Evolutionary conservation across 495 filamentous ascomycete species (phyloP).

Genomic region (Bacidia rubella): DNA sequence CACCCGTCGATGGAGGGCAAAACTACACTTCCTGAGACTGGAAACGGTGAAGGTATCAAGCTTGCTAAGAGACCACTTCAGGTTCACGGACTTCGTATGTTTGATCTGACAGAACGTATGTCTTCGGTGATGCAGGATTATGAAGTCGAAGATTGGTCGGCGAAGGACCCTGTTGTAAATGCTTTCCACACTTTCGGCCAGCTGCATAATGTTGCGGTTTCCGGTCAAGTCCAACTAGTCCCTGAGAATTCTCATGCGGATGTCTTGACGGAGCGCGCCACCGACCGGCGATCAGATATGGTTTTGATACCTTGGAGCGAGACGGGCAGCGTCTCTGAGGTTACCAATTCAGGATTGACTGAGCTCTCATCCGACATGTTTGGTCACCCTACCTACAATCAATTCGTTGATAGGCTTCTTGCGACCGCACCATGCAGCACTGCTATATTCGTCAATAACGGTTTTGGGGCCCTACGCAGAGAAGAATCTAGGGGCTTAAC

Average conservation of each 20-base stretch:
- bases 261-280: conserved; percentile 51
- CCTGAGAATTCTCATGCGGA: conserved; percentile 70
- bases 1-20: conserved; percentile 24
- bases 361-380: conserved; percentile 21
- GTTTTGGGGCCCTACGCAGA: conserved; percentile 40
- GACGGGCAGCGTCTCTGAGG: conserved; percentile 56
- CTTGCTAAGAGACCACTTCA: conserved; percentile 44
- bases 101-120: conserved; percentile 83
- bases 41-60: background rate
- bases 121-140: conserved; percentile 93
- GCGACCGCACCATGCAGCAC: conserved; percentile 47
- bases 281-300: conserved; percentile 59
- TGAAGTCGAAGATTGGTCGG: conserved; percentile 61
- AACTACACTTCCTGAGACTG: conserved; percentile 8
- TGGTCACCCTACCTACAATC: conserved; percentile 38
- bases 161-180: conserved; percentile 80
- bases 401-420: conserved; percentile 54
- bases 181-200: conserved; percentile 81
- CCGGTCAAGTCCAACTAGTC: conserved; percentile 63
- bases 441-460: conserved; percentile 73
- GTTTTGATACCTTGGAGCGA: conserved; percentile 87
- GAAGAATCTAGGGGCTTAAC: conserved; percentile 17
- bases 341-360: background rate
- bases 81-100: conserved; percentile 72
- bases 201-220: conserved; percentile 71